phyloP scores from a whole-genome alignment of 2,329 filamentous ascomycete species.

The Colletotrichum sp. region DNA sequence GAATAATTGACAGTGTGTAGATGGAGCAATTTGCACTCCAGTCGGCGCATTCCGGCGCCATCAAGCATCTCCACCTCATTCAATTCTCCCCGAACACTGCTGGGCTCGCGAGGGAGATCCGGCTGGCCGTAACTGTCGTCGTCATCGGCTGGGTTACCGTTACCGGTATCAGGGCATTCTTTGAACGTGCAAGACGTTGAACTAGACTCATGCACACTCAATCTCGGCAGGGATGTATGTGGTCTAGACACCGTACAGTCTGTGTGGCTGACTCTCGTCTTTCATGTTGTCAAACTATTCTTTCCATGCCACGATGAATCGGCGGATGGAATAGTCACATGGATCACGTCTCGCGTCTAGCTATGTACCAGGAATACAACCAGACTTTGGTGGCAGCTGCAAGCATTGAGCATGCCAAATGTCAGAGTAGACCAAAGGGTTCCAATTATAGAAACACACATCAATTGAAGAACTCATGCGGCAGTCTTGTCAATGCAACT shows the following conservation, averaged over 20 bases:
- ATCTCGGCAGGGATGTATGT: rapidly evolving
- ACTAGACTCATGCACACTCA: rapidly evolving
- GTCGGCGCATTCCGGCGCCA: conserved; percentile 11
- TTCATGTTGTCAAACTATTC: background rate
- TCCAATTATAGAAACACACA: background rate
- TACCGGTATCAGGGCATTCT: background rate
- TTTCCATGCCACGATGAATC: background rate
- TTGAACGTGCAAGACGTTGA: background rate
- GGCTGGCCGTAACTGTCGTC: conserved; percentile 4
- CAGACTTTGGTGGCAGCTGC: background rate
- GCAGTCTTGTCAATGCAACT: background rate
- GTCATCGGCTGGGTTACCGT: conserved; percentile 18
- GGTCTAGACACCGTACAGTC: background rate
- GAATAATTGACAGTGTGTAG: background rate
- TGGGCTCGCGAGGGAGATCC: background rate
- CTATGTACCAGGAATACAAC: background rate
- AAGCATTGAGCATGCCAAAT: background rate
- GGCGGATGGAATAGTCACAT: background rate
- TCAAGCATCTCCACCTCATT: conserved; percentile 15
- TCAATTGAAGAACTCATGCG: background rate
- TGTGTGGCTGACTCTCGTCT: background rate
- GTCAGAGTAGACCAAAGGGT: background rate
- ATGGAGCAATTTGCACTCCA: conserved; percentile 17
- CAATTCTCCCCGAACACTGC: conserved; percentile 4
- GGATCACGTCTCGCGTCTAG: background rate